Base-by-base conservation (phyloP, 1,284 basidiomycete species). In the Cutaneotrichosporon mucoides region DNA sequence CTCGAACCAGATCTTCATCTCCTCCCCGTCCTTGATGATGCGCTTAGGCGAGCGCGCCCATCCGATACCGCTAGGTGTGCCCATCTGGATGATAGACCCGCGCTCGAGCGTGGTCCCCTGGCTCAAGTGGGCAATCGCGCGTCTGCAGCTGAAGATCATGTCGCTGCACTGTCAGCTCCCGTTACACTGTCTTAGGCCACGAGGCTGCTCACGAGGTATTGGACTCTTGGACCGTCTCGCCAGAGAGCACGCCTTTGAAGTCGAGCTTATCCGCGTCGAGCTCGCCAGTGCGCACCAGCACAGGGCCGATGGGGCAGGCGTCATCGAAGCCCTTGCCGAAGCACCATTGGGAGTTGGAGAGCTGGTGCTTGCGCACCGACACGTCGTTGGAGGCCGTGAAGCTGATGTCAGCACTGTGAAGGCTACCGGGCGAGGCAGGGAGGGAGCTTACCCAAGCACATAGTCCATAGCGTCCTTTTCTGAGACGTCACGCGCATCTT, bases 71-170 rank as follows among this genome's bases (percentile, higher is more conserved):
- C 68, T 68, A 0, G 78, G 78, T 0, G 78, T 80, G 3, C 74
- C 73, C 56, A 89, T 92, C 67, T 89, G 82, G 68, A 93, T 88
- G 63, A 92, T 80, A 0, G 86, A 85, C 0, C 92, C 92, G 0
- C 88, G 84, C 63, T 86, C 83, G 33, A 96, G 84, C 0, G 92
- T 94, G 3, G 91, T 91, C 0, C 87, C 90, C 71, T 91, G 86
- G 1, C 89, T 91, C 38, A 93, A 83, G 80, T 86, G 88, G 0
- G 89, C 82, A 55, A 81, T 68, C 55, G 79, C 75, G 50, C 74
- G 72, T 13, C 73, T 72, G 15, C 79, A 69, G 13, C 72, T 69
- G 58, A 80, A 80, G 66, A 79, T 79, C 42, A 79, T 63, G 59
- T 79, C 78, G 56, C 75, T 79, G 7, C 12, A 4, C 15, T 13